Conservation (phyloP, 305 asterid genomes). For the Fraxinus angustifolia region DNA sequence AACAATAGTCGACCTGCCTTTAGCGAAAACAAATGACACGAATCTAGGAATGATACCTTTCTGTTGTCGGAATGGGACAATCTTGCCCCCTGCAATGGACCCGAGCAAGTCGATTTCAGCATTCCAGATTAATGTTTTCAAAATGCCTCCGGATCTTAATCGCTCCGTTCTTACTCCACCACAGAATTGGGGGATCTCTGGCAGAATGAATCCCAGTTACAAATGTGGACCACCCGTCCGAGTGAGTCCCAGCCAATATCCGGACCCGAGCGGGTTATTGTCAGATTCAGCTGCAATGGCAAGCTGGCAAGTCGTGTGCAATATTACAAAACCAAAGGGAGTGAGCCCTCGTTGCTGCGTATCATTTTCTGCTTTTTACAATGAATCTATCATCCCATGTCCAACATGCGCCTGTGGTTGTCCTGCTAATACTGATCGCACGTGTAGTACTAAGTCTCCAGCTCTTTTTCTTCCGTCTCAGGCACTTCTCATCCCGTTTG, state of each 20-base stretch:
- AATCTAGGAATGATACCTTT: constrained; percentile 66
- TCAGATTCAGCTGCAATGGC: constrained; percentile 52
- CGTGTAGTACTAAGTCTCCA: constrained; percentile 54
- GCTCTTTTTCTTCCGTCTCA: constrained; percentile 84
- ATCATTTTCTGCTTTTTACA: constrained; percentile 80
- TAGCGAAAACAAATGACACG: constrained; percentile 62
- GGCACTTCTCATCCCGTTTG: constrained; percentile 74
- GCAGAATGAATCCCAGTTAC: constrained; percentile 72
- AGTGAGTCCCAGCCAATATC: constrained; percentile 65
- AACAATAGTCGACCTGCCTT: constrained; percentile 67
- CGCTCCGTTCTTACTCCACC: constrained; percentile 78
- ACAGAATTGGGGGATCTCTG: constrained; percentile 74
- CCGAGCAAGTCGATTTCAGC: constrained; percentile 78
- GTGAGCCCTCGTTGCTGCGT: constrained; percentile 79
- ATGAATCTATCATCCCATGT: constrained; percentile 90
- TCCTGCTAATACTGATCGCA: constrained; percentile 28
- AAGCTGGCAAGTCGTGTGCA: constrained; percentile 89
- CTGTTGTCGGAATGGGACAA: constrained; percentile 88
- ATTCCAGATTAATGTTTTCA: constrained; percentile 74
- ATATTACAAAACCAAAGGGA: constrained; percentile 62
- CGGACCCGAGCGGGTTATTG: constrained; percentile 55
- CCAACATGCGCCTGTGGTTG: constrained; percentile 92
- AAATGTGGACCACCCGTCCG: constrained; percentile 77
- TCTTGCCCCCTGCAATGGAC: constrained; percentile 85
- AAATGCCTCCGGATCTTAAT: constrained; percentile 88